A percentile compares a stretch with the other conserved stretches of the same genome.
Evolutionary conservation across 2,329 filamentous ascomycete genomes (phyloP).

Genomic region (Calonectria pauciramosa): DNA sequence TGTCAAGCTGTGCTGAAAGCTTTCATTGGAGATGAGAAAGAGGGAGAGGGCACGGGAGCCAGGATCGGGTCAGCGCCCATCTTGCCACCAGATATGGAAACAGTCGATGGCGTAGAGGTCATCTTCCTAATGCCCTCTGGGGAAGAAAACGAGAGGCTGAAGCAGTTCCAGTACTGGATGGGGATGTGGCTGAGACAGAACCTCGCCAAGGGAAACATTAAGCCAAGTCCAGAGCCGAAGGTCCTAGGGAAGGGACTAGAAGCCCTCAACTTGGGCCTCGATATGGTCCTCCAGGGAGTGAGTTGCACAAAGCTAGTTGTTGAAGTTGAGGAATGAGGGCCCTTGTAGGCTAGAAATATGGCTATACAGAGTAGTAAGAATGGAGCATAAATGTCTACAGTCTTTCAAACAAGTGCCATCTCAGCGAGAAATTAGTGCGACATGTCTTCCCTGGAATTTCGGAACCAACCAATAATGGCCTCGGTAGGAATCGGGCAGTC

Average conservation of each 20-base stretch:
- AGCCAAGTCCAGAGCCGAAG: conserved; percentile 54
- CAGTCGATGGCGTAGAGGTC: conserved; percentile 50
- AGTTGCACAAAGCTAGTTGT: conserved; percentile 60
- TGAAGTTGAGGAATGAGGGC: conserved; percentile 50
- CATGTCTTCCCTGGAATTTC: neutral
- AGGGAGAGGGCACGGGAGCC: conserved; percentile 13
- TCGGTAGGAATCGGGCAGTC: neutral
- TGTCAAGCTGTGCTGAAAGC: conserved; percentile 55
- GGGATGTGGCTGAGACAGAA: conserved; percentile 53
- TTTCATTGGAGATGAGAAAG: conserved; percentile 39
- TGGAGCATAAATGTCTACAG: neutral
- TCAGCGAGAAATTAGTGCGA: neutral
- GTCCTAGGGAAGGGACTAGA: conserved; percentile 54
- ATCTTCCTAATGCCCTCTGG: conserved; percentile 55
- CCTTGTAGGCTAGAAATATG: neutral
- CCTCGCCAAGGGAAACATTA: conserved; percentile 49
- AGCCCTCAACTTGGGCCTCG: conserved; percentile 54
- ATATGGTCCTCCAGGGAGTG: conserved; percentile 52
- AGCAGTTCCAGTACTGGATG: conserved; percentile 57
- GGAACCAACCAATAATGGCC: neutral
- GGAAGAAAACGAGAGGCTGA: conserved; percentile 50
- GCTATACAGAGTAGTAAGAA: neutral
- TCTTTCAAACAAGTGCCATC: neutral
- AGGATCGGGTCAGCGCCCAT: conserved; percentile 55
- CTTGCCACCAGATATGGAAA: conserved; percentile 48